phyloP scores from a whole-genome alignment of 2,329 filamentous ascomycete species.

The Colletotrichum lini region DNA sequence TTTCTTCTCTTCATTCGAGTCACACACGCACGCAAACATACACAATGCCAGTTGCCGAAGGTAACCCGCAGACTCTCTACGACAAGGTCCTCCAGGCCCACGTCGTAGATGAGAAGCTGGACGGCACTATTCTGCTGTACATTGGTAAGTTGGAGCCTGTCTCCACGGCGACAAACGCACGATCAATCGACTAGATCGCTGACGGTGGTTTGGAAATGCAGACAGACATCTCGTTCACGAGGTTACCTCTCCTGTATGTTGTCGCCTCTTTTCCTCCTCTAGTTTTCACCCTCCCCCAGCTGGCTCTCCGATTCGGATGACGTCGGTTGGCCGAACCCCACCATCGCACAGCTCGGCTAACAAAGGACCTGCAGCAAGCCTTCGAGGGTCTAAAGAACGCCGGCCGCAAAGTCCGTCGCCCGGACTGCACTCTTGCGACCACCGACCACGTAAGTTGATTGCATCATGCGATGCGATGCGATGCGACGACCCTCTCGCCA shows the following conservation, averaged over 20 bases:
- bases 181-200: slow-evolving; percentile 8
- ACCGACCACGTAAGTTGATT: slow-evolving; percentile 87
- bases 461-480: background rate
- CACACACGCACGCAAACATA: slow-evolving; percentile 43
- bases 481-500: background rate
- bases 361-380: slow-evolving; percentile 77
- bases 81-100: slow-evolving; percentile 98
- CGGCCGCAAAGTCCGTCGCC: slow-evolving; percentile 87
- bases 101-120: slow-evolving; percentile 94
- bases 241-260: slow-evolving; percentile 89
- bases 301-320: slow-evolving; percentile 20
- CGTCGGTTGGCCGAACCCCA: slow-evolving; percentile 36
- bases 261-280: slow-evolving; percentile 2
- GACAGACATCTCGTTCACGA: slow-evolving; percentile 98
- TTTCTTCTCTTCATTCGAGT: slow-evolving; percentile 13
- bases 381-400: slow-evolving; percentile 97
- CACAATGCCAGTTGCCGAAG: slow-evolving; percentile 82
- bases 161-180: background rate
- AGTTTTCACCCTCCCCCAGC: background rate
- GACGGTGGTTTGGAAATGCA: slow-evolving; percentile 51
- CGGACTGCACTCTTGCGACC: slow-evolving; percentile 96
- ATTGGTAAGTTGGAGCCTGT: slow-evolving; percentile 75
- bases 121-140: slow-evolving; percentile 93
- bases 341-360: slow-evolving; percentile 35
- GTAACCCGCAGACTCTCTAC: slow-evolving; percentile 87